A percentile compares a stretch with the other conserved stretches of the same genome.
phyloP scores from a whole-genome alignment of 805 yeast species.

The Vanderwaltozyma polyspora region DNA sequence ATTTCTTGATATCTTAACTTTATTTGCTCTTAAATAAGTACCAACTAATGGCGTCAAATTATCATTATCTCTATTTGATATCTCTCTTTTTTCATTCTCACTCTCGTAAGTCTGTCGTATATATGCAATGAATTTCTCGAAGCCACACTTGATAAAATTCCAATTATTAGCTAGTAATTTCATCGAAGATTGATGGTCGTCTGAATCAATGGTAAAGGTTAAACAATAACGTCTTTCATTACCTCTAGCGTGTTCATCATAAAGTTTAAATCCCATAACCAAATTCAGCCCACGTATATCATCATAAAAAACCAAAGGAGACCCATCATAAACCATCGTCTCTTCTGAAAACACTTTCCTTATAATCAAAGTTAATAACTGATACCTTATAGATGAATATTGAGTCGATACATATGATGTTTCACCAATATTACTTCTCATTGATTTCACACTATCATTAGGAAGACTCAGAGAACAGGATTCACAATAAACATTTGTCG shows the following conservation, averaged over 20 bases:
- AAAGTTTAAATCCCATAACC: conserved; percentile 47
- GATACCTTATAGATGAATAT: conserved; percentile 45
- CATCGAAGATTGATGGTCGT: conserved; percentile 26
- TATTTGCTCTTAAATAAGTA: conserved; percentile 44
- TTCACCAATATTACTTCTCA: conserved; percentile 21
- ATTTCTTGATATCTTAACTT: conserved; percentile 43
- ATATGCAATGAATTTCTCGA: conserved; percentile 31
- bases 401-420: conserved; percentile 42
- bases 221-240: conserved; percentile 58
- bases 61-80: conserved; percentile 33
- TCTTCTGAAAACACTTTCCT: conserved; percentile 60
- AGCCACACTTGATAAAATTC: conserved; percentile 36
- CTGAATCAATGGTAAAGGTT: conserved; percentile 46
- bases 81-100: conserved; percentile 19
- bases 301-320: conserved; percentile 58
- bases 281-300: conserved; percentile 49
- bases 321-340: conserved; percentile 44
- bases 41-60: conserved; percentile 17
- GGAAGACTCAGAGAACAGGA: conserved; percentile 53
- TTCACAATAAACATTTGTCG: conserved; percentile 41
- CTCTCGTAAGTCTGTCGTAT: conserved; percentile 26
- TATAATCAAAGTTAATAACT: conserved; percentile 46
- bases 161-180: conserved; percentile 38
- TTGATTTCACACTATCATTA: conserved; percentile 21
- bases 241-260: conserved; percentile 60